Evolutionary conservation across 129 eudicot species (phyloP), one percentile per base, ranked within the genome.

Genomic region (Escallonia herrerae): DNA sequence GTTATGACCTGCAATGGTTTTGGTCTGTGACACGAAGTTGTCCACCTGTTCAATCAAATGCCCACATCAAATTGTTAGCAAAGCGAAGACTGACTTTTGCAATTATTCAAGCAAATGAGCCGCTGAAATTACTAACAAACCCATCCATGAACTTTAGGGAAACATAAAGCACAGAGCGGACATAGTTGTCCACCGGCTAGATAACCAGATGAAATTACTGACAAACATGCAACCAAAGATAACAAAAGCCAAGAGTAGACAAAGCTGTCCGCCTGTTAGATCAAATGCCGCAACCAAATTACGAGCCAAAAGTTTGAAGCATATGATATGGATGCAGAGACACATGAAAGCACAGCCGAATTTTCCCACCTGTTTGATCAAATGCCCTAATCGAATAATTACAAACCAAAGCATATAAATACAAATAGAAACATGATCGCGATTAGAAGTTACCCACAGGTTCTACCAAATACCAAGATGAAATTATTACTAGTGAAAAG

Each of bases 1-100:
- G 74, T 90, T 90, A 79, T 86, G 95, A 5, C 97, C 97, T 10
- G 74, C 81, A 13, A 90, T 67, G 1, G 97, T 90, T 77, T 81
- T 90, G 45, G 86, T 90, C 59, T 56, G 73, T 6, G 77, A 86
- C n/a, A 77, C 82, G 11, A 76, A 51, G 40, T 67, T 80, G 44
- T 77, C 71, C 60, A 86, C 79, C 90, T 84, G 84, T 69, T 60
- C 56, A 15, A 75, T 55, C 45, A 75, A 72, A 71, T 79, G 77
- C 72, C 74, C 58, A 53, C 56, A 40, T 43, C 49, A 60, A 66
- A 45, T 22, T 22, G 33, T 22, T 22, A 22, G 33, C 33, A 22
- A 22, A 22, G 33, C 33, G 33, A 22, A 22, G 33, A 22, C 33
- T 22, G 33, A 22, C 33, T 22, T 22, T 22, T 22, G 1, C 33